Evolutionary conservation across 805 yeast genomes (phyloP), one percentile per base, ranked within the genome.

Genomic region (Brettanomyces anomalus): DNA sequence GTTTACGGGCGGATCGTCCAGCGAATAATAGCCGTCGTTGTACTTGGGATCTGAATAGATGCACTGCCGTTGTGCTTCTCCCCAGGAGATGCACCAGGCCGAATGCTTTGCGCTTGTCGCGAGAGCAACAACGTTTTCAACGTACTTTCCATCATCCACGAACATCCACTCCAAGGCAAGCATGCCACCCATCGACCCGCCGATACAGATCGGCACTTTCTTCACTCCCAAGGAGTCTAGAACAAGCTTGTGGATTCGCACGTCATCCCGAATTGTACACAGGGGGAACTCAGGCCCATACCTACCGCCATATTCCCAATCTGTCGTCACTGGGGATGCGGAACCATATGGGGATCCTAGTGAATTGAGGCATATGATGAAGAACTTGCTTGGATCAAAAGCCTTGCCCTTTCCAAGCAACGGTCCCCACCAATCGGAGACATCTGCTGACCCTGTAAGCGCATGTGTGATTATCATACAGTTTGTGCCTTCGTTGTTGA

Each of bases 131-230:
- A 85, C 68, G 35, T 74, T 68, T 46, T 73, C 72, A 30, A 93
- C 95, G 57, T 76, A 93, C 1, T 68, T 59, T 3, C 82, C 82
- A 43, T 77, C 80, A 21, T 59, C 55, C 15, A 57, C 62, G 58
- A 75, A 86, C 3, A 88, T 77, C 74, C 86, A 93, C 60, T 93
- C 98, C 53, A 93, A 66, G 0, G 89, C 87, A 37, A 88, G 66
- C 97, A 93, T 93, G 16, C 98, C 98, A 35, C 98, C 98, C 98
- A 93, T 93, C 20, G 97, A 89, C 0, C 98, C 98, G 33, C 98
- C 98, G 44, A 93, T 76, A 15, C 84, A 94, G 41, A 81, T 75
- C 1, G 97, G 96, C 24, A 90, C 68, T 44, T 79, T 74, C 42
- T 71, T 72, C n/a, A 93, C 86, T 0, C 86, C 88, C 37, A 93